A percentile compares a stretch with the other conserved stretches of the same genome.
Conservation (phyloP, 176 grass and related monocot genomes). For the Oryza officinalis region DNA sequence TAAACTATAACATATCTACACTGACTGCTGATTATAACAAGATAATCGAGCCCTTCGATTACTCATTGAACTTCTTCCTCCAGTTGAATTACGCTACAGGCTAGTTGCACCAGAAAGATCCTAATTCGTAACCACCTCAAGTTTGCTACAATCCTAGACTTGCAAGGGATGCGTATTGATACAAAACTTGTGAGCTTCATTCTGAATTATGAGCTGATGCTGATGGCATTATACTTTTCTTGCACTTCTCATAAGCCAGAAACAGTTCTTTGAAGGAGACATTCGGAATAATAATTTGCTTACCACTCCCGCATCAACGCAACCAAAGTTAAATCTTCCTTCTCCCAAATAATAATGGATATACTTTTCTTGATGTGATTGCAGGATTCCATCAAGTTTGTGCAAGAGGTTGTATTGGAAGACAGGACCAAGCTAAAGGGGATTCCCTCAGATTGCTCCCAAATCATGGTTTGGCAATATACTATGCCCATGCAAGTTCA, state of each 20-base stretch:
- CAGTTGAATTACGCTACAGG: background rate
- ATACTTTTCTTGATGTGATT: conserved; percentile 6
- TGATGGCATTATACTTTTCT: background rate
- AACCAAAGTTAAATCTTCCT: background rate
- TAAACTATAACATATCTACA: conserved; percentile 20
- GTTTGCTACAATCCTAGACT: background rate
- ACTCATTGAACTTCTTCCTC: conserved; percentile 7
- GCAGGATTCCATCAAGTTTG: conserved; percentile 93
- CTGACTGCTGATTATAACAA: conserved; percentile 5
- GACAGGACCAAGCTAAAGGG: conserved; percentile 79
- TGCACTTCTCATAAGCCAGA: conserved; percentile 21
- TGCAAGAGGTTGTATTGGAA: conserved; percentile 85
- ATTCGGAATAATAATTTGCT: background rate
- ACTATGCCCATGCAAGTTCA: conserved; percentile 34
- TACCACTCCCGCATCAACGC: background rate
- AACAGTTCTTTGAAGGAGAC: conserved; percentile 21
- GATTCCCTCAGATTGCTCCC: conserved; percentile 77
- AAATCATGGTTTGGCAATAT: conserved; percentile 93
- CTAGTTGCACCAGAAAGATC: conserved; percentile 22
- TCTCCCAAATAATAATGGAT: background rate
- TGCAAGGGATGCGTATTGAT: conserved; percentile 2
- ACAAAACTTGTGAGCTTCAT: background rate
- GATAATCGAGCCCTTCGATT: background rate
- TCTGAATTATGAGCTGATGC: conserved; percentile 20
- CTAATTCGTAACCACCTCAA: conserved; percentile 15